Evolutionary conservation across 1,284 basidiomycete species (phyloP).

Genomic region (Sparassis latifolia): DNA sequence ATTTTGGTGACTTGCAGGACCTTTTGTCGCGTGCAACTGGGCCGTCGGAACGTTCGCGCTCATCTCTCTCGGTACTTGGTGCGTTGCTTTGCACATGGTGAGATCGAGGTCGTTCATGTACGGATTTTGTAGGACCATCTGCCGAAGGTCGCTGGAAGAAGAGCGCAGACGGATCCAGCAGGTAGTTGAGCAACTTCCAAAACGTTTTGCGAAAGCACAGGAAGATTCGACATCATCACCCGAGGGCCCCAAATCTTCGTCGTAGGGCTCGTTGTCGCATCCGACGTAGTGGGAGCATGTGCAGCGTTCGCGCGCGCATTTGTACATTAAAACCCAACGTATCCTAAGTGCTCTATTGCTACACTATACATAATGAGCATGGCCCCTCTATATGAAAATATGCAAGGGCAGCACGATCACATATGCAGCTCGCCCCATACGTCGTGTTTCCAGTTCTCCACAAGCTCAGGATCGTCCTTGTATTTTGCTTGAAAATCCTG

Average conservation of each 20-base stretch:
- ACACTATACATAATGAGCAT: not conserved
- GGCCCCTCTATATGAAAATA: too few species aligned
- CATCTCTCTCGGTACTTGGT: constrained; percentile 48
- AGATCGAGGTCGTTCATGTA: not conserved
- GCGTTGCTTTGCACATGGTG: constrained; percentile 7
- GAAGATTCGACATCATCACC: constrained; percentile 11
- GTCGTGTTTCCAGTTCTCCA: constrained; percentile 69
- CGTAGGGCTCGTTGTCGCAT: too few species aligned
- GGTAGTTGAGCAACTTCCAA: constrained; percentile 57
- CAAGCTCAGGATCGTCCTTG: constrained; percentile 62
- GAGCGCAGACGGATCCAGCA: constrained; percentile 51
- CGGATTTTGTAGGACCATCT: constrained; percentile 45
- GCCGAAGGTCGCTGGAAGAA: constrained; percentile 45
- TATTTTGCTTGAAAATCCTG: constrained; percentile 60
- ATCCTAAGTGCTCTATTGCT: not conserved
- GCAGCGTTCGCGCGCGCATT: too few species aligned
- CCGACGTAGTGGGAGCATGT: too few species aligned
- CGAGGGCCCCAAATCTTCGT: not conserved
- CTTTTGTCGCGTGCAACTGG: constrained; percentile 46
- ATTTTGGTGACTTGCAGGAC: constrained; percentile 22
- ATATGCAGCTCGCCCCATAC: constrained; percentile 37
- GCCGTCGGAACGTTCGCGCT: constrained; percentile 48
- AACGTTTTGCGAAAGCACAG: constrained; percentile 40
- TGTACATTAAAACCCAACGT: too few species aligned
- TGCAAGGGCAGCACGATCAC: not conserved